Evolutionary conservation across 257 asterid species (phyloP).

Genomic region (Salvia splendens): DNA sequence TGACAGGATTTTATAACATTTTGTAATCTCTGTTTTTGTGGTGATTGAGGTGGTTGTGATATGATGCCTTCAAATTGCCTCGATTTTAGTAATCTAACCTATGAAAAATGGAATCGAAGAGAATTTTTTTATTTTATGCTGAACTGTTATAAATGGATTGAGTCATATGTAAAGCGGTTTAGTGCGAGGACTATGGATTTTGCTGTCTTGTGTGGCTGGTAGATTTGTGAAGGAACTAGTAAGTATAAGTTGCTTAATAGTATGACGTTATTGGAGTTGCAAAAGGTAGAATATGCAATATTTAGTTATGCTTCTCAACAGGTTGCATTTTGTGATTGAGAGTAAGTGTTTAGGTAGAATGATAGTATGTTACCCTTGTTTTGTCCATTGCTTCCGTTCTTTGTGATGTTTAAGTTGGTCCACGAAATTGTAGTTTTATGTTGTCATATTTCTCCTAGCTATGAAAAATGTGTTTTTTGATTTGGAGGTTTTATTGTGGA

Average conservation of each 20-base stretch:
- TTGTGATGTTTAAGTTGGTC: not conserved
- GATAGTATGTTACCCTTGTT: not conserved
- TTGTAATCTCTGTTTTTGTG: not conserved
- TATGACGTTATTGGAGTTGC: not conserved
- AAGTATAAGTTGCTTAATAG: not conserved
- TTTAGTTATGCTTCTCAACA: not conserved
- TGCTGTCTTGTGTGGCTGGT: not conserved
- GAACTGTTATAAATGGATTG: not conserved
- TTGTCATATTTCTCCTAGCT: not conserved
- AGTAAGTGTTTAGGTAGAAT: not conserved
- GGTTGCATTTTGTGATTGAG: not conserved
- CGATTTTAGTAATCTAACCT: not conserved
- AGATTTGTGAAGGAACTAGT: not conserved
- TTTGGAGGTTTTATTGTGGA: slow-evolving; percentile 24
- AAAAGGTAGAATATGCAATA: not conserved
- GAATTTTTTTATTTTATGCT: not conserved
- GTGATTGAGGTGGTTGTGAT: not conserved
- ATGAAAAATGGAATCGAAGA: not conserved
- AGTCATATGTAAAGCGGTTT: not conserved
- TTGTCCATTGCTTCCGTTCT: not conserved
- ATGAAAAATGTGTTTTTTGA: not conserved
- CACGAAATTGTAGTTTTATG: not conserved
- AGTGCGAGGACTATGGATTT: not conserved
- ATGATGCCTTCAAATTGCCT: not conserved
- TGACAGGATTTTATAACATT: not conserved